Base-by-base conservation (phyloP, 495 filamentous ascomycete species). In the Tuber magnatum region DNA sequence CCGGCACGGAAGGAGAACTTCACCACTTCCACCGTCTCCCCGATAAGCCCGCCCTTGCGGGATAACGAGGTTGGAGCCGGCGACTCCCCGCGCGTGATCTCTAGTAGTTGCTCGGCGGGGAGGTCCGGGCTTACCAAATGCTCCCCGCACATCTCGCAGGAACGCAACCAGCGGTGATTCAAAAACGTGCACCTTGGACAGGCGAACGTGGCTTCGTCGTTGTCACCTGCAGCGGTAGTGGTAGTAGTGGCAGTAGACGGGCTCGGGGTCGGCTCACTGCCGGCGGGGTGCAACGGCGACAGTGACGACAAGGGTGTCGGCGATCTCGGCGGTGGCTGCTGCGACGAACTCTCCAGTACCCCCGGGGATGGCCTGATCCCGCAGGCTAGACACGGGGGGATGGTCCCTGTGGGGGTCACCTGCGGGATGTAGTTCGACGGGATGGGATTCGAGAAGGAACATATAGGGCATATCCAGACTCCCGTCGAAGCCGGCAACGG, bases 391-490 rank as follows among this genome's bases (percentile, higher is more conserved):
- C 95, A 99, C 75, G 96, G 92, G 16, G 93, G 91, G 40, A 98
- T 84, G 51, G 92, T 89, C 2, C 90, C 93, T 71, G 92, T 87
- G 16, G 89, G 87, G 71, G 88, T 94, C 16, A 92, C 92, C 4
- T 74, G 73, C 8, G 92, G 90, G 75, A 97, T 94, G 81, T 98
- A 98, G 82, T 97, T 97, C 24, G 92, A 92, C 0, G 95, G 94
- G 3, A 98, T 88, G 0, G 93, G 91, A 81, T 99, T 99, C n/a
- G 95, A 96, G 82, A 97, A 94, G 68, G 92, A 93, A 85, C 95
- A 99, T 82, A 99, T 98, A 3, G 93, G 91, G 85, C 96, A 99
- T 69, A 99, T 90, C 95, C 95, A 99, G n/a, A 94, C 97, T 6
- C 92, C 94, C 74, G 86, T 86, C 14, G 85, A 81, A 56, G 86